A percentile compares a stretch with the other conserved stretches of the same genome.
These are phyloP conservation scores for Neofusicoccum sp. DNA, from an alignment of 2,329 filamentous ascomycete genomes.

Conservation along the genomic window DNA sequence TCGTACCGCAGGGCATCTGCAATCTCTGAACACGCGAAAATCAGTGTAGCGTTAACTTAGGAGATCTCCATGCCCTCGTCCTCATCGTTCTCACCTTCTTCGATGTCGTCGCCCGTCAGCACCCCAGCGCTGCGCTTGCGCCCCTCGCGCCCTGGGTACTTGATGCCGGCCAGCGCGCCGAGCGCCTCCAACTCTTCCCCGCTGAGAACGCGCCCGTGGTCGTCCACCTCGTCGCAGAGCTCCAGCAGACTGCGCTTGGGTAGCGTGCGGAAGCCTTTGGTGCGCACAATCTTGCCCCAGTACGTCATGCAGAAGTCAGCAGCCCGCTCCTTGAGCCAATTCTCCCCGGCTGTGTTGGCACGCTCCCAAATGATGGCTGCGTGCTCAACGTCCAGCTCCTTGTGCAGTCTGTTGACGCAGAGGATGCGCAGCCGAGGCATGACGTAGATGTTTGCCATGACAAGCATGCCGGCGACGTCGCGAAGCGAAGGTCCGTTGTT, in stretches of 20 bases:
- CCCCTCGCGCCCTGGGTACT: conserved; percentile 32
- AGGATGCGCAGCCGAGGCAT: conserved; percentile 89
- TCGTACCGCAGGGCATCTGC: neutral
- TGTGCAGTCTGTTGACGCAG: conserved; percentile 84
- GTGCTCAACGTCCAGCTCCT: conserved; percentile 90
- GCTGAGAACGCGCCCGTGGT: conserved; percentile 84
- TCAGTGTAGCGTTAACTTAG: conserved; percentile 30
- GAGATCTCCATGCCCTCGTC: conserved; percentile 40
- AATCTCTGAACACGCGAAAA: neutral
- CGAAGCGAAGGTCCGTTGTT: conserved; percentile 60
- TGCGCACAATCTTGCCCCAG: conserved; percentile 92
- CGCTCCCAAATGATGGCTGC: conserved; percentile 97
- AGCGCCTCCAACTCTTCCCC: conserved; percentile 76
- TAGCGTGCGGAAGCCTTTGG: conserved; percentile 78
- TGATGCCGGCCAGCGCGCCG: conserved; percentile 52
- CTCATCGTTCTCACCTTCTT: conserved; percentile 43
- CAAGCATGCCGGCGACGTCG: conserved; percentile 88
- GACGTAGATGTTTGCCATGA: conserved; percentile 98
- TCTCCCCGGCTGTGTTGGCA: conserved; percentile 83
- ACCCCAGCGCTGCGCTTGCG: conserved; percentile 44
- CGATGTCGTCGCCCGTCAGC: conserved; percentile 41
- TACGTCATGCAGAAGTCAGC: conserved; percentile 87
- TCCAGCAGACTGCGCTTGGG: conserved; percentile 80
- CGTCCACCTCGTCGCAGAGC: conserved; percentile 88
- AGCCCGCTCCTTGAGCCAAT: conserved; percentile 87